phyloP scores from a whole-genome alignment of 345 rosid genomes.

The Rubroshorea leprosula region DNA sequence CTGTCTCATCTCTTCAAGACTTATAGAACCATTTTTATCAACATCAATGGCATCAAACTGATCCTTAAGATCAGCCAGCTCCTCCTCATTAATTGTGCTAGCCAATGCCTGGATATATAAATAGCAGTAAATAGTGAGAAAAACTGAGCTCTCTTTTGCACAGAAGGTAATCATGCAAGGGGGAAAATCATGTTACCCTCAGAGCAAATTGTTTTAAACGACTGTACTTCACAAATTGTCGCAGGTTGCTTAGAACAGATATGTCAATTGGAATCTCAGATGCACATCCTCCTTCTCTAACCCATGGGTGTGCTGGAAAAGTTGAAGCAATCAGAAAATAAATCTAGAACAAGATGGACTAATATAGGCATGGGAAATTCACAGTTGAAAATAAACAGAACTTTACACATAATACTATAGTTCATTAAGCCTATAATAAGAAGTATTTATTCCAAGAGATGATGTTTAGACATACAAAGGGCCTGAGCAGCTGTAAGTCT shows the following conservation, averaged over 20 bases:
- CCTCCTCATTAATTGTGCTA: constrained; percentile 79
- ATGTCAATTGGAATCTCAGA: constrained; percentile 98
- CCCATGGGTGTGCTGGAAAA: constrained; percentile 94
- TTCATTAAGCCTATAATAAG: neutral
- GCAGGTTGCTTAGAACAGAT: constrained; percentile 82
- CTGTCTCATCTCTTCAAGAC: constrained; percentile 98
- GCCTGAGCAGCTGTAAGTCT: constrained; percentile 99
- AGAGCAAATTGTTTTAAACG: constrained; percentile 91
- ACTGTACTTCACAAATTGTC: constrained; percentile 93
- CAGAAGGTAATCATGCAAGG: constrained; percentile 11
- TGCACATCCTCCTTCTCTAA: constrained; percentile 96
- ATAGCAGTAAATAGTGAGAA: neutral
- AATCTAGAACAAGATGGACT: neutral
- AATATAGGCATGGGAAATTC: neutral
- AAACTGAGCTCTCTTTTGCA: neutral
- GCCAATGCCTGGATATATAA: constrained; percentile 67
- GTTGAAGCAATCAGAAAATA: constrained; percentile 14
- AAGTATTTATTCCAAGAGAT: neutral
- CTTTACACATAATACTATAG: neutral
- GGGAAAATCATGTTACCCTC: constrained; percentile 42
- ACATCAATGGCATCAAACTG: constrained; percentile 97
- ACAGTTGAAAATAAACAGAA: neutral
- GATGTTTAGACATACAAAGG: constrained; percentile 54
- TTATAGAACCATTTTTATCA: constrained; percentile 90
- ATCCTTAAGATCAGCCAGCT: constrained; percentile 75